Percentiles rank a stretch among this genome's conserved stretches.
These are phyloP conservation scores for Astrephomene gubernaculifera DNA, from an alignment of 139 green algal species.

Conservation along the genomic window DNA sequence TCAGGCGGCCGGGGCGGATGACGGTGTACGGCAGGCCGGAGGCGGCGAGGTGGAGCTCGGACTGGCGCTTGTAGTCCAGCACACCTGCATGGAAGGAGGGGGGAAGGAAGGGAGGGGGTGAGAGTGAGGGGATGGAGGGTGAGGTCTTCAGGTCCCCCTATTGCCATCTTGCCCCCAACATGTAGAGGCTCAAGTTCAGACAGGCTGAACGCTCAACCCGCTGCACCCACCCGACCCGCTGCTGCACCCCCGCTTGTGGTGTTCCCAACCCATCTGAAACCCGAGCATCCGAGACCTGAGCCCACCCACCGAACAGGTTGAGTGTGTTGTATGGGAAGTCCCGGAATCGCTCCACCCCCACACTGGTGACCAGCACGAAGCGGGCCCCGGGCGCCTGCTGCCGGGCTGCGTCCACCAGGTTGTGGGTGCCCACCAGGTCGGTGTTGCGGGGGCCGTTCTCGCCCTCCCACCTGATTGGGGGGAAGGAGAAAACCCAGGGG, in stretches of 20 bases:
- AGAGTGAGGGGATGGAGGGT: no score
- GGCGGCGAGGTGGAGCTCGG: constrained; percentile 75
- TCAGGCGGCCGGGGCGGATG: constrained; percentile 90
- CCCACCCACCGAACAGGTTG: constrained; percentile 89
- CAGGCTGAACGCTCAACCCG: no score
- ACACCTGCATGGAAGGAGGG: constrained; percentile 74
- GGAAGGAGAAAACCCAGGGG: no score
- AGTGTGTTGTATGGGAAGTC: constrained; percentile 87
- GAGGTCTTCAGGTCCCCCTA: no score
- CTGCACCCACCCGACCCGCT: no score
- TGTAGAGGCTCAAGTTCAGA: no score
- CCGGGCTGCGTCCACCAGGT: constrained; percentile 85
- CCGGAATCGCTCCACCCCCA: constrained; percentile 84
- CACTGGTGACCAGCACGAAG: constrained; percentile 68
- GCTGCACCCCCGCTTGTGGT: no score
- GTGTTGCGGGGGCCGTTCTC: constrained; percentile 87
- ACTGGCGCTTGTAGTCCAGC: constrained; percentile 90
- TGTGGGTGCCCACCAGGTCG: constrained; percentile 77
- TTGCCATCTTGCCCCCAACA: no score
- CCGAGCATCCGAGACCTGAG: no score
- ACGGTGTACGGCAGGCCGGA: constrained; percentile 93
- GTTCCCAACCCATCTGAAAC: no score
- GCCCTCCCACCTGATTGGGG: constrained; percentile 80
- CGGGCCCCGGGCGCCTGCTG: no score
- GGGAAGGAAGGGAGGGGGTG: no score